Conservation (phyloP, 1,139 yeast species). For the Spencermartinsiella ligniputridi region DNA sequence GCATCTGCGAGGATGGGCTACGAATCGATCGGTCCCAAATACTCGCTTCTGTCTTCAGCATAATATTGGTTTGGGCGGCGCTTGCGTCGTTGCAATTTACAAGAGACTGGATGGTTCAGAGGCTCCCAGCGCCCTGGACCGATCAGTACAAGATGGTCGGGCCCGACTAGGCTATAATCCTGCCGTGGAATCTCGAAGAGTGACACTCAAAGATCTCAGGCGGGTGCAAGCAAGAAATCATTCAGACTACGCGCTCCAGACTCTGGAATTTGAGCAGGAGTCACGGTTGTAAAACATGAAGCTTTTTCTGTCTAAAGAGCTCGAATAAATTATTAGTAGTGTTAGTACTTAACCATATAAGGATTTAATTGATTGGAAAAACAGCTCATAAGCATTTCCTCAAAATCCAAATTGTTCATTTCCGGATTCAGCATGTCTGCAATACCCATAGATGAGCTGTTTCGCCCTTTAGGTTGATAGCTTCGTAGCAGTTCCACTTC, state of each 20-base stretch:
- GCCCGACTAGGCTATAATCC: slow-evolving; percentile 30
- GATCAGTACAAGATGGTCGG: slow-evolving; percentile 22
- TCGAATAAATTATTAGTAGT: no score
- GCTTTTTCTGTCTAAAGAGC: no score
- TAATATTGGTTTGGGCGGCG: slow-evolving; percentile 30
- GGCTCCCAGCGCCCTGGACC: slow-evolving; percentile 16
- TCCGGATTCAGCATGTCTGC: neutral
- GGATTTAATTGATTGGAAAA: neutral
- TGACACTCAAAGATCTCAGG: slow-evolving; percentile 18
- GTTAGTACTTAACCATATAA: neutral
- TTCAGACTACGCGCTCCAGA: slow-evolving; percentile 9
- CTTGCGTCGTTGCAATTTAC: slow-evolving; percentile 27
- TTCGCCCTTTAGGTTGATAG: neutral
- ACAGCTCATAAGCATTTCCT: neutral
- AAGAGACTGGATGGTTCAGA: slow-evolving; percentile 23
- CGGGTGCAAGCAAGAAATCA: slow-evolving; percentile 16
- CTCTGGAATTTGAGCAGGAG: neutral
- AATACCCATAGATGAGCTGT: neutral
- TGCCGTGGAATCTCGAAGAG: slow-evolving; percentile 27
- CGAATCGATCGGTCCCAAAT: slow-evolving; percentile 26
- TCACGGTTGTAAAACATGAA: no score
- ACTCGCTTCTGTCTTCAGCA: slow-evolving; percentile 28
- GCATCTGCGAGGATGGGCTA: slow-evolving; percentile 33
- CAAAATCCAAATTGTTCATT: neutral
- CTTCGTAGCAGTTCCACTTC: neutral